phyloP scores from a whole-genome alignment of 345 rosid genomes.

The Populus deltoides region DNA sequence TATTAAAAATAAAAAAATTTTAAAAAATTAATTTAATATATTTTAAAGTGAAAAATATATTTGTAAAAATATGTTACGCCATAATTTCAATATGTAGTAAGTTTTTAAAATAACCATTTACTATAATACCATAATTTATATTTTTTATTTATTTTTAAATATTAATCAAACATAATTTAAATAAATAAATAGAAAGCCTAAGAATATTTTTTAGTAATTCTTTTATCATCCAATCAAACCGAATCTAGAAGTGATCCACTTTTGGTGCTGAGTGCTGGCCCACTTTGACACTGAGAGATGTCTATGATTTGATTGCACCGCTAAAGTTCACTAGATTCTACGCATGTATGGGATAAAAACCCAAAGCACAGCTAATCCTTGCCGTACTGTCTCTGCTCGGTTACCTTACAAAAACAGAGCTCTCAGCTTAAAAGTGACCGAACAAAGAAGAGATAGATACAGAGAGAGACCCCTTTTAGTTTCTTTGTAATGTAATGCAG shows the following conservation, averaged over 20 bases:
- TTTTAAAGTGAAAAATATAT: too few species aligned
- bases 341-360: conserved; percentile 2
- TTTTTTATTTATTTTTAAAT: too few species aligned
- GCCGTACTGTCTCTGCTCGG: conserved; percentile 13
- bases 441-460: too few species aligned
- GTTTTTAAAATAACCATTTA: too few species aligned
- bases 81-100: too few species aligned
- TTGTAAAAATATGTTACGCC: too few species aligned
- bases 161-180: too few species aligned
- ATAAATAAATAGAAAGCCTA: too few species aligned
- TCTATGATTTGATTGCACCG: conserved; percentile 10
- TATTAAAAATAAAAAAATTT: too few species aligned
- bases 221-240: conserved; percentile 6
- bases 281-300: conserved; percentile 1
- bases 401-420: background rate
- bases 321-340: conserved; percentile 1
- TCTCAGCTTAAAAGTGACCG: background rate
- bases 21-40: too few species aligned
- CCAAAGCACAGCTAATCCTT: conserved; percentile 22
- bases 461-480: background rate
- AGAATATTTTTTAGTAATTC: too few species aligned
- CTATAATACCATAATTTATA: too few species aligned
- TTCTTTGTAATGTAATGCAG: background rate
- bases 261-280: background rate
- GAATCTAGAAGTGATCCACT: background rate